Conservation (phyloP, 345 rosid genomes). For the Citrus reticulata region DNA sequence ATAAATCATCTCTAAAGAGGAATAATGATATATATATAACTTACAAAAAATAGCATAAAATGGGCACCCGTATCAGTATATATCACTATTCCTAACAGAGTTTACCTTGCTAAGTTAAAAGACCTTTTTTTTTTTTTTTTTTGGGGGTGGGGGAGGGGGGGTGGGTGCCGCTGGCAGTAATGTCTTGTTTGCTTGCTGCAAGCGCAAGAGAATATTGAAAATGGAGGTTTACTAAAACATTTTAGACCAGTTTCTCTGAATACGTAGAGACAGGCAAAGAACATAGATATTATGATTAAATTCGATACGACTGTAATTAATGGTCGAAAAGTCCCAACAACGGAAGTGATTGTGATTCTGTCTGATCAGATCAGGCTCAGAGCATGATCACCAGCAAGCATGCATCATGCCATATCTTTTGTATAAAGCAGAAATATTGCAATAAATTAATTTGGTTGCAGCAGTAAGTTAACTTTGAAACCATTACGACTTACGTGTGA, state of each 20-base stretch:
- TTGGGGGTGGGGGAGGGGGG: no score
- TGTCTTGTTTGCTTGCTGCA: neutral
- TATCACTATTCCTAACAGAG: no score
- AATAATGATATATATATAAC: no score
- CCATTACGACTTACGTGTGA: neutral
- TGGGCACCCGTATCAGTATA: no score
- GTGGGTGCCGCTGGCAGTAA: no score
- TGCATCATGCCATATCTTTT: slow-evolving; percentile 15
- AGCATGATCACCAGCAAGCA: slow-evolving; percentile 4
- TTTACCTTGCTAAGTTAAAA: no score
- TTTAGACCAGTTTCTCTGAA: neutral
- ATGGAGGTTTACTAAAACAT: neutral
- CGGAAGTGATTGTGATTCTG: slow-evolving; percentile 1
- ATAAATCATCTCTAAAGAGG: no score
- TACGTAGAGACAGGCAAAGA: neutral
- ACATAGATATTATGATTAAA: no score
- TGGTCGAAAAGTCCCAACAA: neutral
- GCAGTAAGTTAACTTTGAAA: neutral
- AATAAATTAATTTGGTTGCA: slow-evolving; percentile 1
- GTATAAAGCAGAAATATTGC: slow-evolving; percentile 13
- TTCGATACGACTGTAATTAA: neutral
- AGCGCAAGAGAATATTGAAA: neutral
- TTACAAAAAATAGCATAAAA: no score
- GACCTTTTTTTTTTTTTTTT: no score
- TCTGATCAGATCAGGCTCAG: no score